These are phyloP conservation scores for Schizochytrium sp. DNA, from an alignment of 108 stramenopile genomes.

Conservation along the genomic window DNA sequence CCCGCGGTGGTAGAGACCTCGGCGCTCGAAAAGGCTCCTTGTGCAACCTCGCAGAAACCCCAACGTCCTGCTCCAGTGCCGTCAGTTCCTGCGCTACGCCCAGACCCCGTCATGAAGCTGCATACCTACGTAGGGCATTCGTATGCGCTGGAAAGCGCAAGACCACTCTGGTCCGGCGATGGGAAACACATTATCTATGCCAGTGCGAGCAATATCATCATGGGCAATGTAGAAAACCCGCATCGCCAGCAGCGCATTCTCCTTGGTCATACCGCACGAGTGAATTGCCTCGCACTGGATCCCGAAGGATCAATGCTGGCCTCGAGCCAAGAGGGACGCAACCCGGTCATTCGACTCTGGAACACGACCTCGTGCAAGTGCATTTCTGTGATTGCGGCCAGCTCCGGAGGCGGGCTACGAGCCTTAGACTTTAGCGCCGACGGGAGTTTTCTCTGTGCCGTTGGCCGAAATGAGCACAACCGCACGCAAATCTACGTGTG, in stretches of 20 bases:
- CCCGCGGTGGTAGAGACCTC: too few relatives aligned
- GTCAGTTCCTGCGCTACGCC: background rate
- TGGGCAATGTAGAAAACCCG: background rate
- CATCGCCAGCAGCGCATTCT: background rate
- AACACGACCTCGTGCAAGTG: background rate
- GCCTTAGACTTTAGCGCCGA: background rate
- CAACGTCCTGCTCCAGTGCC: background rate
- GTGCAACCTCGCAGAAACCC: too few relatives aligned
- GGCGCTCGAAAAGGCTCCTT: too few relatives aligned
- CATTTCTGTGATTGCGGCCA: background rate
- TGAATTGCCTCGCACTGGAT: background rate
- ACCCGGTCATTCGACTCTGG: constrained; percentile 1
- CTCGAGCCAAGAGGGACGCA: background rate
- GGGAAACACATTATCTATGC: background rate
- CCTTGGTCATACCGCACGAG: background rate
- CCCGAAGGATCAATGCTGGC: background rate
- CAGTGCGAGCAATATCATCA: background rate
- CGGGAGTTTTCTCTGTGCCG: background rate
- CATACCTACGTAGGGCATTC: background rate
- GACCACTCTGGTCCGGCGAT: background rate
- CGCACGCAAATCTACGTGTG: background rate
- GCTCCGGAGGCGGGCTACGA: background rate
- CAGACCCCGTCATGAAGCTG: background rate
- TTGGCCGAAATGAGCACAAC: background rate
- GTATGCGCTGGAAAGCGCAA: background rate